Evolutionary conservation across 805 yeast species (phyloP), one percentile per base, ranked within the genome.

Genomic region (Sugiyamaella valdiviana): DNA sequence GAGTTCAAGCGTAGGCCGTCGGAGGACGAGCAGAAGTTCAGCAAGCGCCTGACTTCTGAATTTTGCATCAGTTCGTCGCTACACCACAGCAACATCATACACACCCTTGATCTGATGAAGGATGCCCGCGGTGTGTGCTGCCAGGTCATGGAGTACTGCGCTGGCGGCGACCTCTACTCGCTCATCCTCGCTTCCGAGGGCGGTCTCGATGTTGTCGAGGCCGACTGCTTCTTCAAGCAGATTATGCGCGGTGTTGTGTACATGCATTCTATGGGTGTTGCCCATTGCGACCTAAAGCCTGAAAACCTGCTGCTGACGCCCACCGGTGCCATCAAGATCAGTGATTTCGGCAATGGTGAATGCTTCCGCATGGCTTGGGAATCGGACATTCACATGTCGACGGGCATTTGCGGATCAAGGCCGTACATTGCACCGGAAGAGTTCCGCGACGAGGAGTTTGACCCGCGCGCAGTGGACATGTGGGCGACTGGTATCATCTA

Each of bases 361-460:
- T 95, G 93, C 26, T 85, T 90, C 65, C 79, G 85, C 54, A 88
- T 95, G 47, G 87, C 89, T 2, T 90, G 95, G 95, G 95, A 87
- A 59, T 73, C 72, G 48, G 82, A 82, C 44, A 78, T 80, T 36
- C 89, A 83, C 59, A 71, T 77, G 45, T 76, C 82, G 29, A 66
- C 71, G 19, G 95, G 95, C n/a, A 76, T 83, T 4, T 78, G 90
- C 59, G 97, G 97, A 2, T 83, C 95, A 1, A 91, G 82, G 50
- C 93, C 96, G 1, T 90, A 87, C 66, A 87, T 88, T 63, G 86
- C 96, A 0, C 97, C 97, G 0, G 97, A 89, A 61, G 96, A 90
- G 64, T 85, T 78, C 61, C 61, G 62, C 16, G 64, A 68, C 4
- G 72, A 74, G 40, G 73, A 70, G 41, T 85, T 84, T 59, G 95